phyloP scores from a whole-genome alignment of 2,329 filamentous ascomycete genomes.

The Drechslerella dactyloides region DNA sequence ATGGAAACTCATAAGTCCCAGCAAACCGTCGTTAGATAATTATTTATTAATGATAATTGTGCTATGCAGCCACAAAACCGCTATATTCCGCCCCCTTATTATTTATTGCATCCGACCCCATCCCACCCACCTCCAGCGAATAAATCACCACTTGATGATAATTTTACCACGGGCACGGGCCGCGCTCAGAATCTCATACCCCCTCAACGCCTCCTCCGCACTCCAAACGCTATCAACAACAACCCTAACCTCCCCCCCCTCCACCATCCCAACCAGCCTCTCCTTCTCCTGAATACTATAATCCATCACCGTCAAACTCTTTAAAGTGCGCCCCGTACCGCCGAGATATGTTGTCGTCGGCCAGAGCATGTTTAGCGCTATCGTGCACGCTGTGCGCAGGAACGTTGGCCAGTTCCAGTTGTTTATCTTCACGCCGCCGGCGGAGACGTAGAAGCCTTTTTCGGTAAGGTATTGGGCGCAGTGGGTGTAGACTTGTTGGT shows the following conservation, averaged over 20 bases:
- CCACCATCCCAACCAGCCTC: constrained; percentile 57
- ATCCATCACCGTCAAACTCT: constrained; percentile 57
- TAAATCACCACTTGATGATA: constrained; percentile 55
- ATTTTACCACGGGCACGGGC: constrained; percentile 59
- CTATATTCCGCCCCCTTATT: no score
- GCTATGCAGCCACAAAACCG: no score
- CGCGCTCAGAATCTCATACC: constrained; percentile 57
- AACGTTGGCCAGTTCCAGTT: constrained; percentile 56
- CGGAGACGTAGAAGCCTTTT: constrained; percentile 59
- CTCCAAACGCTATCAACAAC: constrained; percentile 58
- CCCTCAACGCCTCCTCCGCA: constrained; percentile 58
- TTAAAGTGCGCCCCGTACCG: constrained; percentile 58
- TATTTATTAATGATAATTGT: no score
- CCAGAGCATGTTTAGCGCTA: constrained; percentile 59
- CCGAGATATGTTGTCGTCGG: constrained; percentile 58
- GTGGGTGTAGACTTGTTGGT: constrained; percentile 61
- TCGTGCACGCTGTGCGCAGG: constrained; percentile 56
- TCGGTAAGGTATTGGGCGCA: constrained; percentile 59
- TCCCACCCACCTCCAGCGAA: no score
- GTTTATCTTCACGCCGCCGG: constrained; percentile 58
- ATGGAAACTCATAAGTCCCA: no score
- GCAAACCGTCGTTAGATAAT: no score
- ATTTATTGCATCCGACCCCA: no score
- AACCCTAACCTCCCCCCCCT: constrained; percentile 57
- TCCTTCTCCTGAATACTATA: constrained; percentile 57